Percentiles rank a stretch among this genome's conserved stretches.
Conservation (phyloP, 306 rosid species). For the Alnus glutinosa region DNA sequence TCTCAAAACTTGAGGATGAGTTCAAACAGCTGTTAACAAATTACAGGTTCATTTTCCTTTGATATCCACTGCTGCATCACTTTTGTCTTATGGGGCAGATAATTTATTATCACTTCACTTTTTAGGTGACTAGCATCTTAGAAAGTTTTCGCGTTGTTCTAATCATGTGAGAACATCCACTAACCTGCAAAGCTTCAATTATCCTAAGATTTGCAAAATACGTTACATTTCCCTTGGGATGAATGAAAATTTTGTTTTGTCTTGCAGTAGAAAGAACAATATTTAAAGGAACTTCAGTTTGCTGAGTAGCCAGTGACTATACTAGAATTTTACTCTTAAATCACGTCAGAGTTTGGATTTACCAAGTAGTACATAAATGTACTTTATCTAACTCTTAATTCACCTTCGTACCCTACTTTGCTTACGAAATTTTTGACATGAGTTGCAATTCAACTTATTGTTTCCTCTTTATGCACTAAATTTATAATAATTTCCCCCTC, state of each 20-base stretch:
- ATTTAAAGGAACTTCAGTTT: background rate
- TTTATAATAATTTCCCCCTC: background rate
- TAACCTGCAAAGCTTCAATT: background rate
- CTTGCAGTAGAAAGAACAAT: background rate
- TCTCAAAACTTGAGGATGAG: conserved; percentile 92
- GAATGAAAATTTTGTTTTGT: background rate
- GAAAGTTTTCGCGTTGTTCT: background rate
- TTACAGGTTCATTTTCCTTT: conserved; percentile 60
- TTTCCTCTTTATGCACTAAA: conserved; percentile 2
- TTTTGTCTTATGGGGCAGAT: background rate
- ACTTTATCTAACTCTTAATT: too few species aligned
- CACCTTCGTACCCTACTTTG: background rate
- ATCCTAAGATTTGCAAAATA: background rate
- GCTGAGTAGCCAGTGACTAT: background rate
- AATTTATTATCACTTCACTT: background rate
- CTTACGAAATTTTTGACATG: background rate
- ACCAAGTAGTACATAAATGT: background rate
- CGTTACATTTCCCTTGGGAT: background rate
- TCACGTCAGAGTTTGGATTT: background rate
- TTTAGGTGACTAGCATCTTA: background rate
- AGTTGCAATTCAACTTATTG: background rate
- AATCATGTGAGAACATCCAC: background rate
- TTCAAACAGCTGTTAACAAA: conserved; percentile 76
- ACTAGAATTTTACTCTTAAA: background rate
- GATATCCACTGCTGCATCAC: conserved; percentile 13